These are phyloP conservation scores for Nematodospora valgi DNA, from an alignment of 805 yeast genomes.

Conservation along the genomic window DNA sequence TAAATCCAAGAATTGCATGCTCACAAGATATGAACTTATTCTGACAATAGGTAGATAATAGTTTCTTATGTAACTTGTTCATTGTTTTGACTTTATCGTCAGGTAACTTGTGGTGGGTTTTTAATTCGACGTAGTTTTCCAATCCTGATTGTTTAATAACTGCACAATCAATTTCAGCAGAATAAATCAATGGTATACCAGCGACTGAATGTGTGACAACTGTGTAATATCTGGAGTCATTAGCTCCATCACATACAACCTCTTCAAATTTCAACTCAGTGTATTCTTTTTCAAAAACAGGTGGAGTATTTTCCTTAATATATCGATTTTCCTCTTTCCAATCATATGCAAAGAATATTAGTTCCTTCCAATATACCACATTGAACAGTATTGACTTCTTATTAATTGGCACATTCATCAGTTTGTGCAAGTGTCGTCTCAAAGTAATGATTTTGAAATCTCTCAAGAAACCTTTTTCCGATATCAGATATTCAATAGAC, in stretches of 20 bases:
- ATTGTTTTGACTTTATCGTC: slow-evolving; percentile 1
- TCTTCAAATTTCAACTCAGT: slow-evolving; percentile 23
- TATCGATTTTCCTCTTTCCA: slow-evolving; percentile 12
- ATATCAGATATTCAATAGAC: slow-evolving; percentile 11
- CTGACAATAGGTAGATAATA: slow-evolving; percentile 18
- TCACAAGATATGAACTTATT: slow-evolving; percentile 15
- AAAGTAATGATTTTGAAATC: slow-evolving; percentile 14
- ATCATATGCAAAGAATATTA: slow-evolving; percentile 18
- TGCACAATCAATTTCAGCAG: slow-evolving; percentile 24
- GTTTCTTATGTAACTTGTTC: slow-evolving; percentile 9
- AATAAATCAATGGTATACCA: slow-evolving; percentile 12
- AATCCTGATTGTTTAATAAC: slow-evolving; percentile 7
- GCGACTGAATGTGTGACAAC: slow-evolving; percentile 13
- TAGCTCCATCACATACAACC: slow-evolving; percentile 6
- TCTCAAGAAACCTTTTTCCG: slow-evolving; percentile 4
- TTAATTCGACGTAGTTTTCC: slow-evolving; percentile 19
- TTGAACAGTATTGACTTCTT: slow-evolving; percentile 13
- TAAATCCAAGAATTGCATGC: slow-evolving; percentile 16
- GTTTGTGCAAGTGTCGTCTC: slow-evolving; percentile 16
- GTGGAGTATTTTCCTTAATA: slow-evolving; percentile 2
- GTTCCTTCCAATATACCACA: slow-evolving; percentile 16
- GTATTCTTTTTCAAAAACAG: slow-evolving; percentile 11
- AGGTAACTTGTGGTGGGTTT: slow-evolving; percentile 16
- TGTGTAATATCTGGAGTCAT: slow-evolving; percentile 11
- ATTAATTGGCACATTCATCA: slow-evolving; percentile 20